Percentiles rank a stretch among this genome's conserved stretches.
These are phyloP conservation scores for Syncephalis plumigaleata DNA, from an alignment of 371 early-diverging fungal genomes.

Conservation along the genomic window DNA sequence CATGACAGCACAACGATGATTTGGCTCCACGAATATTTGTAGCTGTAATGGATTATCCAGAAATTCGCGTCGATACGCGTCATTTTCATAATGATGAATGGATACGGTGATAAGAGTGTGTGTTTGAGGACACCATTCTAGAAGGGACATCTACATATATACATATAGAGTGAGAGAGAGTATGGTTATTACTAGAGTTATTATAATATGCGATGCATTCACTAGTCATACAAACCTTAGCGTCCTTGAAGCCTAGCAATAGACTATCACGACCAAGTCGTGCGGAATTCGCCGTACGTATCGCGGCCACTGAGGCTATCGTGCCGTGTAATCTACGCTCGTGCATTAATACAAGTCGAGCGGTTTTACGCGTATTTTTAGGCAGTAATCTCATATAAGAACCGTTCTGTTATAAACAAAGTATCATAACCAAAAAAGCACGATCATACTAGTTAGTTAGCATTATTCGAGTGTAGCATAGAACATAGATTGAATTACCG, in stretches of 20 bases:
- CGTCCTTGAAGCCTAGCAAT: constrained; percentile 76
- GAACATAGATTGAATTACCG: too few species aligned
- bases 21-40: constrained; percentile 54
- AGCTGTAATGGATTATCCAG: constrained; percentile 44
- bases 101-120: constrained; percentile 78
- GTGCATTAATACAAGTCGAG: constrained; percentile 53
- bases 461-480: too few species aligned
- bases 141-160: constrained; percentile 59
- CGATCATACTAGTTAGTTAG: constrained; percentile 66
- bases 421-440: constrained; percentile 65
- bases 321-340: constrained; percentile 64
- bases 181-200: background rate
- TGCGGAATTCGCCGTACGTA: constrained; percentile 43
- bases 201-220: background rate
- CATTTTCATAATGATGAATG: constrained; percentile 91
- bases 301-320: constrained; percentile 58
- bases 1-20: constrained; percentile 71
- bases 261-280: constrained; percentile 60
- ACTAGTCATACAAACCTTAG: constrained; percentile 46
- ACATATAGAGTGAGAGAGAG: background rate
- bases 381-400: constrained; percentile 9
- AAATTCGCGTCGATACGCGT: constrained; percentile 44
- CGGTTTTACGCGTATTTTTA: constrained; percentile 7
- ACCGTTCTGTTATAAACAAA: constrained; percentile 41
- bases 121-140: constrained; percentile 65